phyloP scores from a whole-genome alignment of 208 protist genomes.

The Wallacemonas sp. region DNA sequence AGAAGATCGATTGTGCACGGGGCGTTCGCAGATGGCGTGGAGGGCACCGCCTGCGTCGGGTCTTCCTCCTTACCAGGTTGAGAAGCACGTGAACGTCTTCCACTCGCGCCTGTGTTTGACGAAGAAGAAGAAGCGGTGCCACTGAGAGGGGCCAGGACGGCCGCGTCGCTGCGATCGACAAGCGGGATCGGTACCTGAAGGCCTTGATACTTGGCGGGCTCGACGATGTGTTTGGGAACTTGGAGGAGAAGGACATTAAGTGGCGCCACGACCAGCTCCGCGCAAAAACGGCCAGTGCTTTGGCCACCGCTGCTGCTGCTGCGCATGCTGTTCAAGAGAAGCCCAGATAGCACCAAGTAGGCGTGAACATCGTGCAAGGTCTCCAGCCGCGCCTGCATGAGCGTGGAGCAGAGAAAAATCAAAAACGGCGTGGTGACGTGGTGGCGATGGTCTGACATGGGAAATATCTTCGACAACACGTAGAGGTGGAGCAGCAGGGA shows the following conservation, averaged over 20 bases:
- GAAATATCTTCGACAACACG: slow-evolving; percentile 68
- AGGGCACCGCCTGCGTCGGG: no score
- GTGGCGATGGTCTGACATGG: slow-evolving; percentile 80
- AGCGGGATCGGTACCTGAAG: slow-evolving; percentile 62
- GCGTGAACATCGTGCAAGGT: slow-evolving; percentile 42
- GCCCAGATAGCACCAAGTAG: slow-evolving; percentile 45
- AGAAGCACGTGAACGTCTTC: no score
- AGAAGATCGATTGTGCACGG: slow-evolving; percentile 39
- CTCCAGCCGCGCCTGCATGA: slow-evolving; percentile 66
- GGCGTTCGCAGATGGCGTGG: no score
- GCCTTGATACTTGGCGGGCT: slow-evolving; percentile 63
- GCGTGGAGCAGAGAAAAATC: slow-evolving; percentile 63
- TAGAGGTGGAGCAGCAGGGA: slow-evolving; percentile 62
- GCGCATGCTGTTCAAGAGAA: slow-evolving; percentile 42
- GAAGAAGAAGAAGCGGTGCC: no score
- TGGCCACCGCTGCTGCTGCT: slow-evolving; percentile 23
- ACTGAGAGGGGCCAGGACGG: not conserved
- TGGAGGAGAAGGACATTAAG: slow-evolving; percentile 79
- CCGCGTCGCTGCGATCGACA: slow-evolving; percentile 39
- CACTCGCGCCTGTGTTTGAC: no score
- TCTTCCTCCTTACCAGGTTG: no score
- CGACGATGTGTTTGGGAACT: slow-evolving; percentile 46
- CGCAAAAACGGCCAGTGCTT: slow-evolving; percentile 43
- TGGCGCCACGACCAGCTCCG: slow-evolving; percentile 60
- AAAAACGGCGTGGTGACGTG: slow-evolving; percentile 74